A percentile compares a stretch with the other conserved stretches of the same genome.
These are phyloP conservation scores for Diaporthe sp. DNA, from an alignment of 2,329 filamentous ascomycete genomes.

Conservation along the genomic window DNA sequence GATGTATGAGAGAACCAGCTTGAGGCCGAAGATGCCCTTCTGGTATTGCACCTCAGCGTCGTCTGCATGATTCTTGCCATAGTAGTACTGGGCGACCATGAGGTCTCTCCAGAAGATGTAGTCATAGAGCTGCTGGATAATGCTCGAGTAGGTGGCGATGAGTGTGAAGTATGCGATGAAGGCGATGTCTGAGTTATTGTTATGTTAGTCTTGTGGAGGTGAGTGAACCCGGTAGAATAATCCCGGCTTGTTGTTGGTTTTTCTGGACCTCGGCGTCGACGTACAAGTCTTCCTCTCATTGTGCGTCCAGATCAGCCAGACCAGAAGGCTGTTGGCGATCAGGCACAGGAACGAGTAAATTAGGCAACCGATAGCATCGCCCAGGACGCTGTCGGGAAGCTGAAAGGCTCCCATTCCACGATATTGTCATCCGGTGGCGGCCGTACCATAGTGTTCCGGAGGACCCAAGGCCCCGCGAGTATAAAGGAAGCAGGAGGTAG, in stretches of 20 bases:
- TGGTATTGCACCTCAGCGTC: slow-evolving; percentile 37
- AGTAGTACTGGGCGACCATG: slow-evolving; percentile 33
- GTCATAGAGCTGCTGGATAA: slow-evolving; percentile 35
- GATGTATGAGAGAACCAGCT: slow-evolving; percentile 33
- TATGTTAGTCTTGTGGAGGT: not conserved
- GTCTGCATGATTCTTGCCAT: slow-evolving; percentile 25
- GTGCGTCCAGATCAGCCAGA: slow-evolving; percentile 37
- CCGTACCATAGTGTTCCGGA: slow-evolving; percentile 25
- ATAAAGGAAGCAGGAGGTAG: not conserved
- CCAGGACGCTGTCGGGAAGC: slow-evolving; percentile 38
- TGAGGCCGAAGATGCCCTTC: slow-evolving; percentile 35
- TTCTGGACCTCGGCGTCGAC: not conserved
- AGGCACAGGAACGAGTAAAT: slow-evolving; percentile 33
- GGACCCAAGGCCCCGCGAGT: slow-evolving; percentile 20
- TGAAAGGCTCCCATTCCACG: slow-evolving; percentile 40
- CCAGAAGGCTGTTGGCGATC: slow-evolving; percentile 27
- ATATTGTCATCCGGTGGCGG: slow-evolving; percentile 29
- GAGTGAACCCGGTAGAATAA: not conserved
- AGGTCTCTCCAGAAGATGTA: slow-evolving; percentile 34
- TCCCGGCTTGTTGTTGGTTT: not conserved
- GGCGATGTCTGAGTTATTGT: slow-evolving; percentile 30
- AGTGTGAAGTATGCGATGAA: slow-evolving; percentile 39
- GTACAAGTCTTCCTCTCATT: slow-evolving; percentile 33
- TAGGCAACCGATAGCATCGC: slow-evolving; percentile 36
- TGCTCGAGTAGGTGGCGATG: slow-evolving; percentile 31